phyloP scores from a whole-genome alignment of 345 rosid genomes.

The Gossypium rotundifolium region DNA sequence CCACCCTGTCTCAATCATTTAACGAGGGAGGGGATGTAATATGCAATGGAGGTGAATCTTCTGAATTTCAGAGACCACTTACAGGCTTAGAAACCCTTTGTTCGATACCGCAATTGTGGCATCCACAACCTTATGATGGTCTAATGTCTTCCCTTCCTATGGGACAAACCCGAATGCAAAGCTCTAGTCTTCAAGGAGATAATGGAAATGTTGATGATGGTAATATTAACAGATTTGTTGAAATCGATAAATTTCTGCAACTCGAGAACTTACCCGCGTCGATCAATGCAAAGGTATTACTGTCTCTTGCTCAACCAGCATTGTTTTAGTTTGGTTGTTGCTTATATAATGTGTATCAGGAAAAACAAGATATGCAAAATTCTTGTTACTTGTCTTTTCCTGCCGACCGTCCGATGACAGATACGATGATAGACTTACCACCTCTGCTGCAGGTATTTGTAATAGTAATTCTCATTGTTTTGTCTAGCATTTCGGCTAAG shows the following conservation, averaged over 20 bases:
- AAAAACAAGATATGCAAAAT: conserved; percentile 23
- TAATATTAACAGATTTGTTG: conserved; percentile 15
- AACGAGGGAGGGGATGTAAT: conserved; percentile 6
- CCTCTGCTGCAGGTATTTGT: conserved; percentile 25
- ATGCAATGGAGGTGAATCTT: conserved; percentile 14
- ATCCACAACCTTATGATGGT: conserved; percentile 20
- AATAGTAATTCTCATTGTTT: background rate
- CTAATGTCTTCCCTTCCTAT: conserved; percentile 20
- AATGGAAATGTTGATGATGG: conserved; percentile 13
- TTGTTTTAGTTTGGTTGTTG: background rate
- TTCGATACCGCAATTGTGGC: conserved; percentile 20
- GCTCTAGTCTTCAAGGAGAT: conserved; percentile 22
- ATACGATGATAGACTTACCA: conserved; percentile 10
- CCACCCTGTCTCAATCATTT: conserved; percentile 16
- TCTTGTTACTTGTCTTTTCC: conserved; percentile 19
- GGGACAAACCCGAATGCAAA: conserved; percentile 19
- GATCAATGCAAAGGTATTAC: conserved; percentile 24
- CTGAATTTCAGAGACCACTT: conserved; percentile 22
- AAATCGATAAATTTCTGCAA: conserved; percentile 26
- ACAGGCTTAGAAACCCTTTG: conserved; percentile 23
- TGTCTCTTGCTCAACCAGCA: background rate
- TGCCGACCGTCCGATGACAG: conserved; percentile 4
- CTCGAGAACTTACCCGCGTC: conserved; percentile 28
- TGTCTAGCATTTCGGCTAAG: background rate
- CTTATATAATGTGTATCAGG: conserved; percentile 23